A percentile compares a stretch with the other conserved stretches of the same genome.
phyloP scores from a whole-genome alignment of 2,329 filamentous ascomycete species.

The Xylaria hypoxylon region DNA sequence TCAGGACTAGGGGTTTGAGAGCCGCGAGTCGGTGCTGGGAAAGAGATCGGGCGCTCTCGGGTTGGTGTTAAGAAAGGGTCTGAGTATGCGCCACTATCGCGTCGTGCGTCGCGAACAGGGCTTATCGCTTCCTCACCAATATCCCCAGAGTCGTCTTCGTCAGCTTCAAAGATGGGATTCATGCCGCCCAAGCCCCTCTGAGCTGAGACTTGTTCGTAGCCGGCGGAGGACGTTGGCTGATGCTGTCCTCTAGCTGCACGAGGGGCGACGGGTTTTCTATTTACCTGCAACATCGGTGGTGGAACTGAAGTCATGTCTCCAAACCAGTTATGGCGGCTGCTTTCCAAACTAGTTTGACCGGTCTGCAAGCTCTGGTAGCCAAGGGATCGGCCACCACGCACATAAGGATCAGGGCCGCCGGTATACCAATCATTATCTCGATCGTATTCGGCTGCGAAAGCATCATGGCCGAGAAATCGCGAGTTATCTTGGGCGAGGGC shows the following conservation, averaged over 20 bases:
- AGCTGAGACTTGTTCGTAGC: conserved; percentile 48
- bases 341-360: conserved; percentile 44
- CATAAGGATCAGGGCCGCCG: conserved; percentile 59
- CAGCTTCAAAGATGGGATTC: conserved; percentile 70
- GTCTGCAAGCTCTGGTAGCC: conserved; percentile 64
- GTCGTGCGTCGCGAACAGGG: conserved; percentile 38
- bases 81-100: conserved; percentile 48
- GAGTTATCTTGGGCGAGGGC: conserved; percentile 62
- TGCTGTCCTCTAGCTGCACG: conserved; percentile 54
- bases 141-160: conserved; percentile 61
- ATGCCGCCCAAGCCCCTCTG: conserved; percentile 57
- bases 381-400: conserved; percentile 54
- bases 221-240: conserved; percentile 49
- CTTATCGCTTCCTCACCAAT: conserved; percentile 50
- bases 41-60: conserved; percentile 42
- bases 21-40: conserved; percentile 51
- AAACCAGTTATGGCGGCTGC: conserved; percentile 46
- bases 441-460: conserved; percentile 53
- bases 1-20: conserved; percentile 58
- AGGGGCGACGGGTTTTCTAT: conserved; percentile 47
- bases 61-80: conserved; percentile 66
- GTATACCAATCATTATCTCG: conserved; percentile 58
- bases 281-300: conserved; percentile 37
- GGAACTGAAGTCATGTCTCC: conserved; percentile 39
- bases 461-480: conserved; percentile 57